These are phyloP conservation scores for Irpex sp. DNA, from an alignment of 1,284 basidiomycete species.

Conservation along the genomic window DNA sequence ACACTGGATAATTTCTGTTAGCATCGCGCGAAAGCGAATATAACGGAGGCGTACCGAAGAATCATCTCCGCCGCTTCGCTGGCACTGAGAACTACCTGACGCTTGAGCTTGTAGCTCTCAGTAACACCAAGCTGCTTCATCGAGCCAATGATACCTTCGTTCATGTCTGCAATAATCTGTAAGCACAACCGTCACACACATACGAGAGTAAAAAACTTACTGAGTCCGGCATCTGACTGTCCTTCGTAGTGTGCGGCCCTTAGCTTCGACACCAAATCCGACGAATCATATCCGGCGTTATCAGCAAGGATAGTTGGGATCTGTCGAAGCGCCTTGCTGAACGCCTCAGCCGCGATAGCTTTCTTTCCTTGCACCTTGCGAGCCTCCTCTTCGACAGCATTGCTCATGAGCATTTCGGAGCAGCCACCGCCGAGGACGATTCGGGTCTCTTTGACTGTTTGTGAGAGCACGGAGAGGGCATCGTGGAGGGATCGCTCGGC, in stretches of 20 bases:
- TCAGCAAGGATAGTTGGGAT: slow-evolving; percentile 97
- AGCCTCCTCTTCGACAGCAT: slow-evolving; percentile 88
- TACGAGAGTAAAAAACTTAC: slow-evolving; percentile 36
- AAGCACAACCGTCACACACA: neutral
- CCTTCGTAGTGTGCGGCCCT: slow-evolving; percentile 96
- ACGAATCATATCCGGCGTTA: slow-evolving; percentile 96
- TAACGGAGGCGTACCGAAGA: slow-evolving; percentile 64
- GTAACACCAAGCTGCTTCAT: slow-evolving; percentile 90
- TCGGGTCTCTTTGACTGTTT: slow-evolving; percentile 96
- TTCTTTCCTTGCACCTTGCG: slow-evolving; percentile 90
- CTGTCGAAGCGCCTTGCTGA: slow-evolving; percentile 86
- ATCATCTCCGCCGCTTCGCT: slow-evolving; percentile 99
- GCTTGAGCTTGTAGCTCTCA: slow-evolving; percentile 97
- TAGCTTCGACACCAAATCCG: slow-evolving; percentile 89
- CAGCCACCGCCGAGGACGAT: slow-evolving; percentile 95
- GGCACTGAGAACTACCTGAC: slow-evolving; percentile 91
- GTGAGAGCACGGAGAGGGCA: slow-evolving; percentile 94
- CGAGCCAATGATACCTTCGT: slow-evolving; percentile 78
- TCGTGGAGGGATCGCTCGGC: slow-evolving; percentile 98
- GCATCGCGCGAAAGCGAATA: neutral
- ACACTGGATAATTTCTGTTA: slow-evolving; percentile 34
- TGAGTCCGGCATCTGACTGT: slow-evolving; percentile 78
- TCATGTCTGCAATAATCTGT: slow-evolving; percentile 68
- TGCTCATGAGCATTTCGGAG: slow-evolving; percentile 97
- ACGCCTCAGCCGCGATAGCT: slow-evolving; percentile 92